Percentiles rank a stretch among this genome's conserved stretches.
phyloP scores from a whole-genome alignment of 78 protist genomes.

The Acrasis kona region DNA sequence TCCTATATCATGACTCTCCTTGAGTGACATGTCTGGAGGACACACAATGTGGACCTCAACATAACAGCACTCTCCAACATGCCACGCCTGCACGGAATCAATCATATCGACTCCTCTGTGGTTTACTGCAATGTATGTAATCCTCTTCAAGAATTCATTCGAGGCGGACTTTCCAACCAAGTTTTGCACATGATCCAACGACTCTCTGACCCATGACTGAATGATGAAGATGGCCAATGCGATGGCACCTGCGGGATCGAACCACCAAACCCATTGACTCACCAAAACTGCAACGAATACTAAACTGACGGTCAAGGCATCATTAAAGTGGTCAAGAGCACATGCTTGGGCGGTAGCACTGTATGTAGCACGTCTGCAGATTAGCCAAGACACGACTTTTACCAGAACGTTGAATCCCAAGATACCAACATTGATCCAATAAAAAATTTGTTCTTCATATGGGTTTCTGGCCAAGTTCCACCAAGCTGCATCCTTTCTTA shows the following conservation, averaged over 20 bases:
- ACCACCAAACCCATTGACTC: conserved; percentile 3
- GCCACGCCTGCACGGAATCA: conserved; percentile 58
- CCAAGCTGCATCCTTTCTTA: too few species aligned
- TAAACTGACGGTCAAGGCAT: conserved; percentile 51
- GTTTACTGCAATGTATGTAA: conserved; percentile 42
- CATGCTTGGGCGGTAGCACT: conserved; percentile 22
- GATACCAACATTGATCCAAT: too few species aligned
- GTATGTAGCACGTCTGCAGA: conserved; percentile 29
- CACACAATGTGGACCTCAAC: conserved; percentile 62
- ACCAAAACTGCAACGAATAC: conserved; percentile 50
- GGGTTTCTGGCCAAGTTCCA: too few species aligned
- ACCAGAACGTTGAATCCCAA: conserved; percentile 23
- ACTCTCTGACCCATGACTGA: conserved; percentile 39
- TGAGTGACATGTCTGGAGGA: conserved; percentile 26
- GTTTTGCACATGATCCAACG: conserved; percentile 28
- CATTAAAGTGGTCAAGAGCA: conserved; percentile 71
- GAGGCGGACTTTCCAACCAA: conserved; percentile 56
- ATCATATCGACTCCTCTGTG: conserved; percentile 14
- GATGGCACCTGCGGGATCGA: conserved; percentile 74
- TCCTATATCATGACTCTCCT: conserved; percentile 68
- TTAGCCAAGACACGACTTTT: conserved; percentile 42
- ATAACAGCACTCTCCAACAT: conserved; percentile 38
- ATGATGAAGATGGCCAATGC: conserved; percentile 56
- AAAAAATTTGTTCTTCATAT: too few species aligned
- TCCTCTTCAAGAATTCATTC: conserved; percentile 34